Percentiles rank a stretch among this genome's conserved stretches.
These are phyloP conservation scores for Aegilops longissima DNA, from an alignment of 176 grass and related monocot genomes.

Conservation along the genomic window DNA sequence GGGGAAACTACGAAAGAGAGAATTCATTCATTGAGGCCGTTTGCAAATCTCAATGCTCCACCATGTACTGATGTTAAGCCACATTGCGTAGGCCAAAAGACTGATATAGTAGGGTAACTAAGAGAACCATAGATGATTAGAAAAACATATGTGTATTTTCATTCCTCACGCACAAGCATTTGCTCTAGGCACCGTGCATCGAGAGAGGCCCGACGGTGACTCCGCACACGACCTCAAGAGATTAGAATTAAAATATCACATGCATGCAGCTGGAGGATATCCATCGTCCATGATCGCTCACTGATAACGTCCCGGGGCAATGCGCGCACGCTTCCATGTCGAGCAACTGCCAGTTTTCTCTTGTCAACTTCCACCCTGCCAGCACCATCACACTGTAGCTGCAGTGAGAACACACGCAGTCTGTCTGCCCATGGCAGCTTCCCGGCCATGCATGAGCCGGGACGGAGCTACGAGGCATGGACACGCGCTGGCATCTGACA, in stretches of 20 bases:
- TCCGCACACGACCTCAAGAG: neutral
- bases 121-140: no score
- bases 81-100: no score
- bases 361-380: constrained; percentile 31
- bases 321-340: constrained; percentile 1
- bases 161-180: neutral
- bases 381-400: constrained; percentile 19
- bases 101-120: no score
- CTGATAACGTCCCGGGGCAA: neutral
- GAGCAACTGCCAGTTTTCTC: constrained; percentile 9
- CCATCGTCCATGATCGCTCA: neutral
- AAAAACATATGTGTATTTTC: no score
- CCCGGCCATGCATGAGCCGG: neutral
- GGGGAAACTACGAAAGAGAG: no score
- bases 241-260: neutral
- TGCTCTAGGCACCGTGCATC: neutral
- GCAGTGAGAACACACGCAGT: constrained; percentile 6
- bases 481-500: constrained; percentile 5
- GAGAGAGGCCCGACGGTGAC: neutral
- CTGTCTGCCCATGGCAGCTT: constrained; percentile 25
- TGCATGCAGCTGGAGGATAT: neutral
- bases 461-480: constrained; percentile 9
- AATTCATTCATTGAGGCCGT: no score
- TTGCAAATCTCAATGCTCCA: no score
- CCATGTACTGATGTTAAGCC: no score